These are phyloP conservation scores for Byssochlamys sp. DNA, from an alignment of 2,329 filamentous ascomycete species.

Conservation along the genomic window DNA sequence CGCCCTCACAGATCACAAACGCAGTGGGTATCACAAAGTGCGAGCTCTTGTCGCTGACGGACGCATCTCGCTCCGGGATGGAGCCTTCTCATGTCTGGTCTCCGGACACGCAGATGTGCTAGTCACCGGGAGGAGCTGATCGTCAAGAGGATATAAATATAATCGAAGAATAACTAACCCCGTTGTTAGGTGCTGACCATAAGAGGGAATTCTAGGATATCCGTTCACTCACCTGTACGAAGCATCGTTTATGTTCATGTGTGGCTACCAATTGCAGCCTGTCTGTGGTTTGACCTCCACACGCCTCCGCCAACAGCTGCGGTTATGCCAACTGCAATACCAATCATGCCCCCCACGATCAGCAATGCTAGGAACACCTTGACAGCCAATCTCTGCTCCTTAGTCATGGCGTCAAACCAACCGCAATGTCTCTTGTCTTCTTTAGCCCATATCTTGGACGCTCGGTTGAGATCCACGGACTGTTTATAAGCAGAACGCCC, in stretches of 20 bases:
- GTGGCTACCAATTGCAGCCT: constrained; percentile 16
- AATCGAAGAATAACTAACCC: not conserved
- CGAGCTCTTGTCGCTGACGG: not conserved
- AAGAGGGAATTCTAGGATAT: not conserved
- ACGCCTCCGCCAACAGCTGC: constrained; percentile 36
- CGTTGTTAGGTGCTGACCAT: not conserved
- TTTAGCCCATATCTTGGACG: constrained; percentile 26
- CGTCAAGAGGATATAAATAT: not conserved
- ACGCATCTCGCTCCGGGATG: not conserved
- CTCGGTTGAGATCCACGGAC: constrained; percentile 9
- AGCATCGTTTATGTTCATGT: not conserved
- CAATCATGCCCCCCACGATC: constrained; percentile 35
- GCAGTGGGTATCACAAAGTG: not conserved
- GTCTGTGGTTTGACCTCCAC: constrained; percentile 28
- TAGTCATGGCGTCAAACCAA: constrained; percentile 26
- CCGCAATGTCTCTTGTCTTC: constrained; percentile 26
- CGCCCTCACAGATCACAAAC: not conserved
- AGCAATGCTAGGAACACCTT: constrained; percentile 34
- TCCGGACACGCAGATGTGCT: not conserved
- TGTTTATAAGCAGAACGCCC: constrained; percentile 10
- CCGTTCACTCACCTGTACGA: not conserved
- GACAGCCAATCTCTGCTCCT: constrained; percentile 27
- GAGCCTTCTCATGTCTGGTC: not conserved
- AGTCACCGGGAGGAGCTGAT: not conserved
- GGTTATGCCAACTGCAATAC: constrained; percentile 37